Evolutionary conservation across 2,329 filamentous ascomycete species (phyloP).

Genomic region (Alternaria panax): DNA sequence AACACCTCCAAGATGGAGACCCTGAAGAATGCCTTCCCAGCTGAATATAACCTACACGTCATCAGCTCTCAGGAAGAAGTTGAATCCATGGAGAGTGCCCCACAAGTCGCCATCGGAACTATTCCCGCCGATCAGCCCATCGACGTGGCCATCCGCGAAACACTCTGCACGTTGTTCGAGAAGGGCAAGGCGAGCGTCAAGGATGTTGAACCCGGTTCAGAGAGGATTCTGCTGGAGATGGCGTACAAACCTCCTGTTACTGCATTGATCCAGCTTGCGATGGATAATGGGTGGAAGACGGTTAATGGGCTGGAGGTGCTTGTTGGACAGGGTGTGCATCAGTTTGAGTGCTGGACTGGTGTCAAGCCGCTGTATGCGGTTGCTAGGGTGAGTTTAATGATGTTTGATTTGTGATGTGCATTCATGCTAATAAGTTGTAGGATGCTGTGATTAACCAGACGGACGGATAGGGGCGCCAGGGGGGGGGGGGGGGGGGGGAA

Average conservation of each 20-base stretch:
- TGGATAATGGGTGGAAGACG: constrained; percentile 78
- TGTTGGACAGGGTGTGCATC: constrained; percentile 82
- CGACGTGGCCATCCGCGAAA: constrained; percentile 71
- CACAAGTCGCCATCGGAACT: constrained; percentile 82
- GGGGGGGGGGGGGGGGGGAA: too few species aligned
- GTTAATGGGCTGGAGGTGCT: constrained; percentile 90
- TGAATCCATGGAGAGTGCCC: constrained; percentile 56
- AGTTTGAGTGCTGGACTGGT: constrained; percentile 87
- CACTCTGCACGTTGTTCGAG: constrained; percentile 65
- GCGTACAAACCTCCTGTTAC: constrained; percentile 91
- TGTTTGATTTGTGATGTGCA: neutral
- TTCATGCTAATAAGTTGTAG: constrained; percentile 15
- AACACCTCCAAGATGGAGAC: constrained; percentile 71
- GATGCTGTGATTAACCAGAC: constrained; percentile 28
- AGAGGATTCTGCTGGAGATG: constrained; percentile 82
- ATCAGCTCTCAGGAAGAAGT: constrained; percentile 60
- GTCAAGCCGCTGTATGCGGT: constrained; percentile 76
- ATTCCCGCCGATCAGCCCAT: constrained; percentile 89
- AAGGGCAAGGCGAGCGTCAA: constrained; percentile 28
- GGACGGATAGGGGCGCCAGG: too few species aligned
- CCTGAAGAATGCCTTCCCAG: constrained; percentile 76
- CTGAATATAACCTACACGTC: constrained; percentile 70
- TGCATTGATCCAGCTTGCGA: constrained; percentile 82
- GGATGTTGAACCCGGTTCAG: constrained; percentile 34
- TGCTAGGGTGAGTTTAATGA: constrained; percentile 64